Percentiles rank a stretch among this genome's conserved stretches.
These are phyloP conservation scores for Sclerotinia borealis DNA, from an alignment of 2,329 filamentous ascomycete species.

Conservation along the genomic window DNA sequence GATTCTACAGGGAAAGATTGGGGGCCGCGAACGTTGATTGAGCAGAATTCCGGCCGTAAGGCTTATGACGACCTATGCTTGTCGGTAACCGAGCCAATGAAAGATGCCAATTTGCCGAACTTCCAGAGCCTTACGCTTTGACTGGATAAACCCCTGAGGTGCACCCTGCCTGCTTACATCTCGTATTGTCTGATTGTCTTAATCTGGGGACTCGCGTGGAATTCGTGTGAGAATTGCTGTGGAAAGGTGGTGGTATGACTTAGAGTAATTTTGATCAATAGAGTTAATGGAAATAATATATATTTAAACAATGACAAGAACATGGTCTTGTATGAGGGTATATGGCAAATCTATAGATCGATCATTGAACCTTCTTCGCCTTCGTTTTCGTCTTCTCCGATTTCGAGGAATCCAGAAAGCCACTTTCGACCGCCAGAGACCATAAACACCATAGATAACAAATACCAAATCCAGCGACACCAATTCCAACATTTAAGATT, in stretches of 20 bases:
- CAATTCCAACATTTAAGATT: slow-evolving; percentile 81
- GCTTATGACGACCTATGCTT: slow-evolving; percentile 3
- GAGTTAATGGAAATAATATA: not conserved
- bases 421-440: slow-evolving; percentile 54
- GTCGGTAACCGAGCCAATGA: not conserved
- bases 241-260: not conserved
- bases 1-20: not conserved
- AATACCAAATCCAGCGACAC: slow-evolving; percentile 75
- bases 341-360: slow-evolving; percentile 24
- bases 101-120: not conserved
- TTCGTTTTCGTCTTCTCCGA: slow-evolving; percentile 23
- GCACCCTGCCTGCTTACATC: slow-evolving; percentile 1
- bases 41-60: not conserved
- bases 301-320: slow-evolving; percentile 1
- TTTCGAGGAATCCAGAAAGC: slow-evolving; percentile 19
- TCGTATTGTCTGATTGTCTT: slow-evolving; percentile 4
- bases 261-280: not conserved
- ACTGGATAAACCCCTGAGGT: not conserved
- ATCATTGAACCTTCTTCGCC: slow-evolving; percentile 22
- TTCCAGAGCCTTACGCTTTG: slow-evolving; percentile 8
- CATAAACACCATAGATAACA: slow-evolving; percentile 91
- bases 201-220: not conserved
- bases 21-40: slow-evolving; percentile 6
- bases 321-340: slow-evolving; percentile 19
- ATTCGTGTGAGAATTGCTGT: not conserved